Base-by-base conservation (phyloP, 768 basidiomycete species). In the Rickenella mellea region DNA sequence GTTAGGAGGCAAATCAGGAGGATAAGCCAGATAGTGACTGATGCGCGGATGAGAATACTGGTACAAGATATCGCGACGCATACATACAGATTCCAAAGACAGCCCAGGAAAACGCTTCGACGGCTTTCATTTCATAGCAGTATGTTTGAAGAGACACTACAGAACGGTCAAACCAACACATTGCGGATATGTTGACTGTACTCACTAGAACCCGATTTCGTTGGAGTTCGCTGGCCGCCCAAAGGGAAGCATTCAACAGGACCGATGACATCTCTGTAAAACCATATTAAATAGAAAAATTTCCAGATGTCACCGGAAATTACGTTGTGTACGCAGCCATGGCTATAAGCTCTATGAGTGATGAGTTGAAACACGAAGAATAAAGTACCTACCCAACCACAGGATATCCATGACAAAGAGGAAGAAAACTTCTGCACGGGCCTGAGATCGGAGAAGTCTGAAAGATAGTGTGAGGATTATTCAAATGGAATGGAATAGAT, bases 71-170 rank as follows among this genome's bases (percentile, higher is more conserved):
- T 20, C 28, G 35, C 12, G 41, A 14, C 7, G 33, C n/a, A n/a
- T 31, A 57, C 70, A 25, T 30, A 74, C 73, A 67, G 36, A 70
- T 50, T 44, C 67, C 66, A 53, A 87, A 88, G 40, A 75, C 60
- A 54, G 74, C 67, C 86, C 86, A 88, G 0, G 85, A 86, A 55
- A 88, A 74, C 2, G 81, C 83, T 49, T 86, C 74, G 26, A 85
- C 68, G 35, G 78, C 78, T 59, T 82, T 84, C 80, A 87, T 83
- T 54, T 85, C 74, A 56, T 83, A 81, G 56, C 86, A 89, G 49
- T 71, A 87, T 21, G 63, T 56, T 49, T 65, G 64, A 6, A 61
- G 59, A 39, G 72, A 71, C 43, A 74, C 86, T 87, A 40, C n/a
- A 14, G 19, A 32, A 40, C 8, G 33, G 22, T 39, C 24, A 36